Percentiles rank a stretch among this genome's conserved stretches.
phyloP scores from a whole-genome alignment of 1,139 yeast genomes.

The Hansenula sp. region DNA sequence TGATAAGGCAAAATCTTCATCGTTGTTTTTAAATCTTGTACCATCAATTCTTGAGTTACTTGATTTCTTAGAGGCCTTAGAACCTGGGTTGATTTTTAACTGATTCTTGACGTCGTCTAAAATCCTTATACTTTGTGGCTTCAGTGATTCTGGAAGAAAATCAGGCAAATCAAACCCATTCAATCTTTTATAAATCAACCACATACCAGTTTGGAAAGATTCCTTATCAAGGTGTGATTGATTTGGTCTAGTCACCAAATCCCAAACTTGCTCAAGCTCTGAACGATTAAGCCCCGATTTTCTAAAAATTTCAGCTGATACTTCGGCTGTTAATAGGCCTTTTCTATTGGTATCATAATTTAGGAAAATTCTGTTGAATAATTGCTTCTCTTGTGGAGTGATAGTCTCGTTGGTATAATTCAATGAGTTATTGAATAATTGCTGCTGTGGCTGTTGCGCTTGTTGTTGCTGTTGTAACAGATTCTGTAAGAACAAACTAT shows the following conservation, averaged over 20 bases:
- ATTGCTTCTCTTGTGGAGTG: constrained; percentile 78
- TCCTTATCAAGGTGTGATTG: constrained; percentile 72
- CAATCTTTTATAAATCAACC: constrained; percentile 68
- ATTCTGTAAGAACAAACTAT: constrained; percentile 36
- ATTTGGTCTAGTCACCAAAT: constrained; percentile 65
- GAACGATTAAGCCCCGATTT: constrained; percentile 85
- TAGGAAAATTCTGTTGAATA: constrained; percentile 81
- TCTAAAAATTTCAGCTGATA: constrained; percentile 82
- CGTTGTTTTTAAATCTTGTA: constrained; percentile 32
- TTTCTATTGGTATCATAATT: constrained; percentile 75
- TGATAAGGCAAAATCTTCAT: constrained; percentile 34
- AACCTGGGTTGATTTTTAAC: constrained; percentile 26
- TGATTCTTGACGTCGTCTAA: constrained; percentile 53
- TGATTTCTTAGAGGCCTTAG: constrained; percentile 16
- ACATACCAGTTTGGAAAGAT: constrained; percentile 84
- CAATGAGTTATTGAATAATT: constrained; percentile 25
- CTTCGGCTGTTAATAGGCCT: constrained; percentile 76
- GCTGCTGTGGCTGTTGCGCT: constrained; percentile 25
- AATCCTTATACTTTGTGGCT: constrained; percentile 77
- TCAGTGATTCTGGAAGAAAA: constrained; percentile 65
- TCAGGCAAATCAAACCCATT: constrained; percentile 74
- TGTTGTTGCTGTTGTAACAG: constrained; percentile 27
- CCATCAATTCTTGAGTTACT: constrained; percentile 22
- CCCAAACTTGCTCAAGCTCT: constrained; percentile 91
- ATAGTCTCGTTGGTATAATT: constrained; percentile 58